Percentiles rank a stretch among this genome's conserved stretches.
phyloP scores from a whole-genome alignment of 495 filamentous ascomycete species.

The Aspergillus wentii region DNA sequence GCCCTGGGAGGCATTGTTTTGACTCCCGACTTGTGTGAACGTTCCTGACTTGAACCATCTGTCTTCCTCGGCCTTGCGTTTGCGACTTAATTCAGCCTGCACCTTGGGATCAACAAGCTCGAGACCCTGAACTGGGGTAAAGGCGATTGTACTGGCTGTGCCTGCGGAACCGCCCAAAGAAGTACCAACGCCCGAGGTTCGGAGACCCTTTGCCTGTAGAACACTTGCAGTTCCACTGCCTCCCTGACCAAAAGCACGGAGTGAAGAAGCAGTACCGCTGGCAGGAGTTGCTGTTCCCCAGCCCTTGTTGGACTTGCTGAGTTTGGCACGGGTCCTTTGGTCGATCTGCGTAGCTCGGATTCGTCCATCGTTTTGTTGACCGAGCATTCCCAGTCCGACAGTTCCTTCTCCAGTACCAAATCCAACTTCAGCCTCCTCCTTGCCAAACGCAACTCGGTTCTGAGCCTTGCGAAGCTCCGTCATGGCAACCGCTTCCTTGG shows the following conservation, averaged over 20 bases:
- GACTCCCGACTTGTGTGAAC: constrained; percentile 80
- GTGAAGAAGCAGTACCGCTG: constrained; percentile 61
- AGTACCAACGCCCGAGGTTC: constrained; percentile 68
- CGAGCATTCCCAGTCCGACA: constrained; percentile 91
- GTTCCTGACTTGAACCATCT: constrained; percentile 94
- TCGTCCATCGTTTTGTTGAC: constrained; percentile 77
- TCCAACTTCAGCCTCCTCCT: constrained; percentile 91
- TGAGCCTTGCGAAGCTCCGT: constrained; percentile 94
- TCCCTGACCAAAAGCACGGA: constrained; percentile 70
- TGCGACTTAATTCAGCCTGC: constrained; percentile 71
- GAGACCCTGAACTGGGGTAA: constrained; percentile 89
- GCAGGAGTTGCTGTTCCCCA: constrained; percentile 77
- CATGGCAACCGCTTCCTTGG: constrained; percentile 96
- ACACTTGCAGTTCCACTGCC: constrained; percentile 57
- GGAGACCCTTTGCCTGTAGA: constrained; percentile 67
- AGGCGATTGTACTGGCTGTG: constrained; percentile 83
- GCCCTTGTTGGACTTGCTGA: constrained; percentile 92
- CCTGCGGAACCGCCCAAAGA: constrained; percentile 56
- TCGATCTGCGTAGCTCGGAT: constrained; percentile 88
- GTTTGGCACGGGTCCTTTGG: constrained; percentile 83
- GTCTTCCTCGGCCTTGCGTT: constrained; percentile 90
- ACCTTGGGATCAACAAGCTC: constrained; percentile 95
- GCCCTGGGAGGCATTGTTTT: constrained; percentile 15
- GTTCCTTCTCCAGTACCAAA: constrained; percentile 86
- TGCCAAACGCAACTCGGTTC: constrained; percentile 93